Conservation (phyloP, 371 early-diverging fungal genomes). For the Mucor indicus region DNA sequence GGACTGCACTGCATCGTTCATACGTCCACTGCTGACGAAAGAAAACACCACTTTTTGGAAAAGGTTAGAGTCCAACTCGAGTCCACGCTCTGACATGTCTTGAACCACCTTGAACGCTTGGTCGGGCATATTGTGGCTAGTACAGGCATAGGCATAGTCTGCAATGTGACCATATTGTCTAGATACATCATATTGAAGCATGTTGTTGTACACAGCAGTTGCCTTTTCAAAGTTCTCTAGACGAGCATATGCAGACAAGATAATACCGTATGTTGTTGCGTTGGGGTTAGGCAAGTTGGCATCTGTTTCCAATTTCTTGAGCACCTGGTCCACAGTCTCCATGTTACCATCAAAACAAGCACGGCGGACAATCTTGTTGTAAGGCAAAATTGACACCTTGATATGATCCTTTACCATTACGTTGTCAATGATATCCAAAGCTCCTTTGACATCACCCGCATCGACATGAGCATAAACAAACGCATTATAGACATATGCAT, state of each 20-base stretch:
- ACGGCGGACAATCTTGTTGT: slow-evolving; percentile 37
- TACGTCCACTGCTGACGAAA: slow-evolving; percentile 11
- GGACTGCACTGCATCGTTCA: slow-evolving; percentile 9
- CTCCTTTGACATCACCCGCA: slow-evolving; percentile 37
- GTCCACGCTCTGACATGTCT: slow-evolving; percentile 24
- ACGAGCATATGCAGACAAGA: slow-evolving; percentile 32
- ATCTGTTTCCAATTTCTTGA: slow-evolving; percentile 23
- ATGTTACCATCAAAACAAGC: slow-evolving; percentile 29
- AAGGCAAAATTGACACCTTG: slow-evolving; percentile 29
- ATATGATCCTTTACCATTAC: slow-evolving; percentile 34
- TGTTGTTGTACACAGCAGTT: slow-evolving; percentile 18
- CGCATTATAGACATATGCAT: slow-evolving; percentile 41
- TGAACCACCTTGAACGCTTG: slow-evolving; percentile 17
- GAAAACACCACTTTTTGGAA: slow-evolving; percentile 17
- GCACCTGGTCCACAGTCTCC: slow-evolving; percentile 21
- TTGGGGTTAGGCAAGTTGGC: slow-evolving; percentile 31
- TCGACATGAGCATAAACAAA: slow-evolving; percentile 43
- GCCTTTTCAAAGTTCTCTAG: slow-evolving; percentile 34
- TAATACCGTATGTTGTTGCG: slow-evolving; percentile 33
- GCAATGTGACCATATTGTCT: slow-evolving; percentile 38
- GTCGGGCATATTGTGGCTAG: slow-evolving; percentile 19
- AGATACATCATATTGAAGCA: slow-evolving; percentile 28
- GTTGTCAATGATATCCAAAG: slow-evolving; percentile 39
- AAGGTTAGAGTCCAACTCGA: slow-evolving; percentile 24
- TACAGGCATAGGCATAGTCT: slow-evolving; percentile 33